Evolutionary conservation across 202 grass and related monocot species (phyloP).

Genomic region (Schoenoplectus triqueter): DNA sequence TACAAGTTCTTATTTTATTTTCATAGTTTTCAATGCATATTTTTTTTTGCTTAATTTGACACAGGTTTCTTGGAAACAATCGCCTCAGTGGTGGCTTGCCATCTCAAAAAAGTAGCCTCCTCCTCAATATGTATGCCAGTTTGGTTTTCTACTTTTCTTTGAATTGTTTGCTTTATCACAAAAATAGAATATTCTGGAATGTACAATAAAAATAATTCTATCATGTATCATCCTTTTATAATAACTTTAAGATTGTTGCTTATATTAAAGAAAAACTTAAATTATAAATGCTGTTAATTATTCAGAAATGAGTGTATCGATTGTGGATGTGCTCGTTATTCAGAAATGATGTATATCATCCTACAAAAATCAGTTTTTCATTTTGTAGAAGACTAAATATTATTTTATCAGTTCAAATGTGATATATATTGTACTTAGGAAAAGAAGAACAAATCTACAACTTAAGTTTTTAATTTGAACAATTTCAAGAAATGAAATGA

Average conservation of each 20-base stretch:
- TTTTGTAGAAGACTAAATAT: too few species aligned
- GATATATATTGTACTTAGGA: neutral
- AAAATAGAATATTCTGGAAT: neutral
- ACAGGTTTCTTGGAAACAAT: constrained; percentile 58
- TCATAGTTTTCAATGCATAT: neutral
- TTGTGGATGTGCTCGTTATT: too few species aligned
- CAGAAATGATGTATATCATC: too few species aligned
- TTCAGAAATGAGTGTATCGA: neutral
- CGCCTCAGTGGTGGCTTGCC: constrained; percentile 45
- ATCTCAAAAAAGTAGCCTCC: constrained; percentile 37
- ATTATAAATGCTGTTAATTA: neutral
- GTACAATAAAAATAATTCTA: neutral
- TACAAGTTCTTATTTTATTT: constrained; percentile 14
- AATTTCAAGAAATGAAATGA: neutral
- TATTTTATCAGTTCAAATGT: neutral
- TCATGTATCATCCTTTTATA: neutral
- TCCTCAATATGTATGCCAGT: constrained; percentile 44
- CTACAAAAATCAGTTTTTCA: too few species aligned
- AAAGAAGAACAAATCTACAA: neutral
- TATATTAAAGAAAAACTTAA: neutral
- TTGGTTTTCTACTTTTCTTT: constrained; percentile 19
- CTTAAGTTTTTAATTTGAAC: neutral
- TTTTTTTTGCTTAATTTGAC: neutral
- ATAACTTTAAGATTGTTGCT: neutral
- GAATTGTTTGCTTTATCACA: neutral